Percentiles rank a stretch among this genome's conserved stretches.
These are phyloP conservation scores for Senecio squalidus DNA, from an alignment of 140 eudicot genomes.

Conservation along the genomic window DNA sequence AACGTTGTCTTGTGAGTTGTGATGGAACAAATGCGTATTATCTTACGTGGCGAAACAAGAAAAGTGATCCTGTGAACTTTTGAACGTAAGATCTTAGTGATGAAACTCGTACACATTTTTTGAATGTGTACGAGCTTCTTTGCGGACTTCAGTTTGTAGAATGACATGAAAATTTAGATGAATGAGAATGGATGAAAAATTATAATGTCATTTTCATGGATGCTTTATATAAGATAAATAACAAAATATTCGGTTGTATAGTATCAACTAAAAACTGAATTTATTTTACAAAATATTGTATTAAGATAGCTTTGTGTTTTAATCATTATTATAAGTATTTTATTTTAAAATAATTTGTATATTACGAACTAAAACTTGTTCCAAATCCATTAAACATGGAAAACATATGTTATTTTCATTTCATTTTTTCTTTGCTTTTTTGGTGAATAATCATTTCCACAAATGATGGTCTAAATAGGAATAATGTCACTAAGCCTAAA, in stretches of 20 bases:
- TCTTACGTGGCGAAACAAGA: slow-evolving; percentile 1
- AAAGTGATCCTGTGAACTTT: slow-evolving; percentile 14
- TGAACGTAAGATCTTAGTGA: slow-evolving; percentile 25
- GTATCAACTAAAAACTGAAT: background rate
- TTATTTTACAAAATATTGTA: background rate
- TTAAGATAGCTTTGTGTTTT: background rate
- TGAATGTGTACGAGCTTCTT: slow-evolving; percentile 49
- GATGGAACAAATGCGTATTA: slow-evolving; percentile 1
- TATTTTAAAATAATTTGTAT: too few relatives aligned
- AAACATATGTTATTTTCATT: too few relatives aligned
- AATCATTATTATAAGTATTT: too few relatives aligned
- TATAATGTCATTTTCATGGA: background rate
- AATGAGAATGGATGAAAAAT: background rate
- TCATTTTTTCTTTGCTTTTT: too few relatives aligned
- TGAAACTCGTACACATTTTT: slow-evolving; percentile 51
- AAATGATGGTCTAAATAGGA: slow-evolving; percentile 5
- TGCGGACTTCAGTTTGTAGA: slow-evolving; percentile 26
- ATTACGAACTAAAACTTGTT: too few relatives aligned
- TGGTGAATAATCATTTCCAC: slow-evolving; percentile 16
- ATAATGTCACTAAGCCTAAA: slow-evolving; percentile 9
- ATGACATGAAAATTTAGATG: slow-evolving; percentile 17
- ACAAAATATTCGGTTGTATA: slow-evolving; percentile 18
- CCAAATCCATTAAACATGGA: too few relatives aligned
- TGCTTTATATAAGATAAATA: slow-evolving; percentile 12
- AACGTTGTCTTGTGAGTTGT: slow-evolving; percentile 23